These are phyloP conservation scores for Hypoxylon sp. DNA, from an alignment of 2,329 filamentous ascomycete species.

Conservation along the genomic window DNA sequence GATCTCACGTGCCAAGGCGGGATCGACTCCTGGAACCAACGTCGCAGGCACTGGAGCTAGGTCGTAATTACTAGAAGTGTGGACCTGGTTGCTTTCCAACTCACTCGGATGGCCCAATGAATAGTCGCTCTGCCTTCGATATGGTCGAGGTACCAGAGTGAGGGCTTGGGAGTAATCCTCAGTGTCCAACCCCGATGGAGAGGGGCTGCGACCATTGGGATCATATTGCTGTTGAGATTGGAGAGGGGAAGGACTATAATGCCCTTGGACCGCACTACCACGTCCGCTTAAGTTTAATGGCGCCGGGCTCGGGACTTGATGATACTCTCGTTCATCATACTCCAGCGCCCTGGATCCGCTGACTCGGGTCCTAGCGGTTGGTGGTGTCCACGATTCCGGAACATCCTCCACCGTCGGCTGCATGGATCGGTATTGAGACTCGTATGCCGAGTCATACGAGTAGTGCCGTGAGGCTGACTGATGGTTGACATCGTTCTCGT, in stretches of 20 bases:
- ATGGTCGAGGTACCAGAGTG: conserved; percentile 47
- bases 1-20: conserved; percentile 69
- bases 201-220: conserved; percentile 51
- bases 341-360: conserved; percentile 49
- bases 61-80: conserved; percentile 57
- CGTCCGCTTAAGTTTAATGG: conserved; percentile 62
- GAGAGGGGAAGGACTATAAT: conserved; percentile 50
- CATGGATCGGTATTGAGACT: conserved; percentile 65
- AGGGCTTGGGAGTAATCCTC: conserved; percentile 57
- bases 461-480: conserved; percentile 62
- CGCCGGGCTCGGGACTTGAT: conserved; percentile 60
- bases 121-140: conserved; percentile 44
- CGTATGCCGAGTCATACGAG: conserved; percentile 66
- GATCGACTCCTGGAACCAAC: conserved; percentile 73
- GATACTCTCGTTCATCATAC: conserved; percentile 60
- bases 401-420: conserved; percentile 76
- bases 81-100: conserved; percentile 54
- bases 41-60: conserved; percentile 68
- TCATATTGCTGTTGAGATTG: conserved; percentile 52
- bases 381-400: conserved; percentile 65
- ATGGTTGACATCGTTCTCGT: conserved; percentile 55
- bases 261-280: conserved; percentile 53
- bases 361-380: conserved; percentile 47
- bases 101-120: conserved; percentile 56
- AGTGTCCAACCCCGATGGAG: conserved; percentile 53